These are phyloP conservation scores for Colletotrichum cordylinicola DNA, from an alignment of 2,329 filamentous ascomycete genomes.

Conservation along the genomic window DNA sequence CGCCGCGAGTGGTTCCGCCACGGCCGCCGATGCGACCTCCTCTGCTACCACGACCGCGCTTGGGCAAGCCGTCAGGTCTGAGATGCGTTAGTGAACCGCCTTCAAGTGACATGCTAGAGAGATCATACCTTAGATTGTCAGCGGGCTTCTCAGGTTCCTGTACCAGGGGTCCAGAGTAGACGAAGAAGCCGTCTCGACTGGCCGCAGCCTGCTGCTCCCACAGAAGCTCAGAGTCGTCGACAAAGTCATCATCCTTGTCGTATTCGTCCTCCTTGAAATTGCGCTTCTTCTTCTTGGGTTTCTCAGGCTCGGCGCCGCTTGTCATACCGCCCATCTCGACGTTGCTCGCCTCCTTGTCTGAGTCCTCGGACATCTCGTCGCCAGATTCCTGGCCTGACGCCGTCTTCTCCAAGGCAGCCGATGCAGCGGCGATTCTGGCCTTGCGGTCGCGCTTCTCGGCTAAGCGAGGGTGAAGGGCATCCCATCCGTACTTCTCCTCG, in stretches of 20 bases:
- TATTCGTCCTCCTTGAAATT: conserved; percentile 84
- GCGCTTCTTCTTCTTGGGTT: conserved; percentile 77
- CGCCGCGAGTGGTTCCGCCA: conserved; percentile 66
- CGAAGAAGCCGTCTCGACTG: conserved; percentile 96
- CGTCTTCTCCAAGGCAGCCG: conserved; percentile 81
- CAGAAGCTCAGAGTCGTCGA: conserved; percentile 91
- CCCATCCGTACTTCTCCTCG: conserved; percentile 92
- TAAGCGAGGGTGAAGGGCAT: conserved; percentile 88
- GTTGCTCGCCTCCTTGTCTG: conserved; percentile 80
- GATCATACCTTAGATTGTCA: conserved; percentile 49
- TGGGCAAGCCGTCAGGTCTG: conserved; percentile 74
- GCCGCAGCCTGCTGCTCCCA: conserved; percentile 97
- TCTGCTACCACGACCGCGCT: conserved; percentile 59
- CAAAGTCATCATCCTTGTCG: conserved; percentile 82
- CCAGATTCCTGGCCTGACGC: conserved; percentile 72
- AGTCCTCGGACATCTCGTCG: conserved; percentile 87
- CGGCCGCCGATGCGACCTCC: conserved; percentile 61
- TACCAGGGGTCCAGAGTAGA: conserved; percentile 91
- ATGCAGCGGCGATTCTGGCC: conserved; percentile 85
- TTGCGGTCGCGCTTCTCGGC: conserved; percentile 89
- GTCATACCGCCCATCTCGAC: conserved; percentile 79
- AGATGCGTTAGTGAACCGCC: conserved; percentile 35
- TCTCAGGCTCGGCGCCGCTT: conserved; percentile 67
- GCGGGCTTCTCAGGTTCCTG: conserved; percentile 81
- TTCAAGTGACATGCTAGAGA: conserved; percentile 3